Percentiles rank a stretch among this genome's conserved stretches.
Conservation (phyloP, 2,329 filamentous ascomycete species). For the Sporothrix euskadiensis region DNA sequence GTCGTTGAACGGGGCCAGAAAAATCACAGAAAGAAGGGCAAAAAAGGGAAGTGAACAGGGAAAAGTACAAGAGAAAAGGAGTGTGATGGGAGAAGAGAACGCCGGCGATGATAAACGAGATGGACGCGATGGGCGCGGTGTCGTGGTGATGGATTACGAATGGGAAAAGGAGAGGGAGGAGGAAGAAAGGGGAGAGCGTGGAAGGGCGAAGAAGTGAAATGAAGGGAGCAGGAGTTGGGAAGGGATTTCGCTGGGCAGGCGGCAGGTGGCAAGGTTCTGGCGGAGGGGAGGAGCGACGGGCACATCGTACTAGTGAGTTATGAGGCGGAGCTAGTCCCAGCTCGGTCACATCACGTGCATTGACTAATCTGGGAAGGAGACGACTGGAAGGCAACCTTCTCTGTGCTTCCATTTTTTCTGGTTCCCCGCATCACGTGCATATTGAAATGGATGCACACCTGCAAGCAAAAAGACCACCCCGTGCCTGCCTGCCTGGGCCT, state of each 20-base stretch:
- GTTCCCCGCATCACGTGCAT: constrained; percentile 24
- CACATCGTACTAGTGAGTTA: neutral
- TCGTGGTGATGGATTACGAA: neutral
- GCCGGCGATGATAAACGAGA: neutral
- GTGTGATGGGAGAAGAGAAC: neutral
- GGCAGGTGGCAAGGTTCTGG: constrained; percentile 1
- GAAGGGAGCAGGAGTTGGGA: neutral
- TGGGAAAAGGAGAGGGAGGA: neutral
- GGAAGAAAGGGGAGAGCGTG: neutral
- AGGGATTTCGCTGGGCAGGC: constrained; percentile 18
- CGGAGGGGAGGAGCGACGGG: neutral
- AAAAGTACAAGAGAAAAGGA: neutral
- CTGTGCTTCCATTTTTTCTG: constrained; percentile 4
- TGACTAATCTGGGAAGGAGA: neutral
- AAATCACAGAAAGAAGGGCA: neutral
- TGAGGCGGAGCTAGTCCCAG: neutral
- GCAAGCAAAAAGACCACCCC: neutral
- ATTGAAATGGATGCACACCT: neutral
- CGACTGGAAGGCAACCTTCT: neutral
- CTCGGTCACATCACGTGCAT: neutral
- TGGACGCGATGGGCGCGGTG: constrained; percentile 14
- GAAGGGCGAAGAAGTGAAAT: constrained; percentile 21
- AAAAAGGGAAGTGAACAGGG: neutral
- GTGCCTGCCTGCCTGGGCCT: constrained; percentile 13
- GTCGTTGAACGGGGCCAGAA: neutral